A percentile compares a stretch with the other conserved stretches of the same genome.
phyloP scores from a whole-genome alignment of 2,329 filamentous ascomycete species.

The Ophiosphaerella herpotricha region DNA sequence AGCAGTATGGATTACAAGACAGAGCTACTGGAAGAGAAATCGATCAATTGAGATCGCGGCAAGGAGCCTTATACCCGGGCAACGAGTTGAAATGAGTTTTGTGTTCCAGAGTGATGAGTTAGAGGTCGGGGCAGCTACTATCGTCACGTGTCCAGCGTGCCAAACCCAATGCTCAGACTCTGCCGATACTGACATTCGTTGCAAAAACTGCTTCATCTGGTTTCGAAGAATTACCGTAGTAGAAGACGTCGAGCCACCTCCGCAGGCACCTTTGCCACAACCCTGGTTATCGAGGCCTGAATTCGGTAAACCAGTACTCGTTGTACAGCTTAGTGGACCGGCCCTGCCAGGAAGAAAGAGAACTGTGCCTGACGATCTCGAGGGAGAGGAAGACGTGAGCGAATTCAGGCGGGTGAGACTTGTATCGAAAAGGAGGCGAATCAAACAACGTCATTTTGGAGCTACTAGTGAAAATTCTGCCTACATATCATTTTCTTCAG shows the following conservation, averaged over 20 bases:
- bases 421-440: too few species aligned
- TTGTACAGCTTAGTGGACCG: slow-evolving; percentile 1
- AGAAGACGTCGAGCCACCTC: slow-evolving; percentile 6
- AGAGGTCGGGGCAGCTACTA: neutral
- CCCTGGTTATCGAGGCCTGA: slow-evolving; percentile 5
- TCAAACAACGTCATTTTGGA: too few species aligned
- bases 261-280: neutral
- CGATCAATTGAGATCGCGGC: slow-evolving; percentile 1
- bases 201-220: slow-evolving; percentile 8
- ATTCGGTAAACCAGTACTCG: slow-evolving; percentile 7
- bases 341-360: slow-evolving; percentile 4
- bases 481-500: too few species aligned
- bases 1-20: slow-evolving; percentile 17
- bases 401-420: slow-evolving; percentile 6
- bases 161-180: neutral
- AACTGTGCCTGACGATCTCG: slow-evolving; percentile 2
- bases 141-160: slow-evolving; percentile 9
- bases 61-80: slow-evolving; percentile 18
- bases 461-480: too few species aligned
- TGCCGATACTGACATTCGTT: slow-evolving; percentile 4
- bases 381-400: slow-evolving; percentile 8
- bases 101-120: neutral
- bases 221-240: slow-evolving; percentile 9
- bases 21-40: slow-evolving; percentile 12
- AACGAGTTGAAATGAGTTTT: slow-evolving; percentile 14